These are phyloP conservation scores for Herpotrichia juniperi DNA, from an alignment of 2,329 filamentous ascomycete species.

Conservation along the genomic window DNA sequence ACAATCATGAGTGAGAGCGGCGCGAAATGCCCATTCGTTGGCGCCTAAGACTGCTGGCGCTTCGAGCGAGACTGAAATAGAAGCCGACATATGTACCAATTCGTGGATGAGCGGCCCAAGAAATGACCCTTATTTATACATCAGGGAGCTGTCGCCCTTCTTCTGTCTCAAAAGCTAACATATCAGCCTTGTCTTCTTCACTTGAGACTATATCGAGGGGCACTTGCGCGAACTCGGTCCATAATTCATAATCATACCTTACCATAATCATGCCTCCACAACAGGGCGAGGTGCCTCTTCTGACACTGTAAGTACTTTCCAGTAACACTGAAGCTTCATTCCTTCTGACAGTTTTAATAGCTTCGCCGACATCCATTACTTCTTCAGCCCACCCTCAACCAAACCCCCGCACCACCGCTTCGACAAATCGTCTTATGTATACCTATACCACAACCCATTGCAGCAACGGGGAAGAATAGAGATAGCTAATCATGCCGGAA, in stretches of 20 bases:
- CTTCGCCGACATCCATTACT: constrained; percentile 81
- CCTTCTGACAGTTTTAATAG: constrained; percentile 50
- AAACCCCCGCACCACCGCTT: constrained; percentile 80
- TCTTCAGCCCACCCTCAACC: constrained; percentile 70
- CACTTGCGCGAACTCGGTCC: neutral
- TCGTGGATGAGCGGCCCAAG: neutral
- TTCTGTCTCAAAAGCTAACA: neutral
- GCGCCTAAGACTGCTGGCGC: constrained; percentile 28
- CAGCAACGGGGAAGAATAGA: constrained; percentile 74
- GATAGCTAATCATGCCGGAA: constrained; percentile 76
- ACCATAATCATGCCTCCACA: constrained; percentile 51
- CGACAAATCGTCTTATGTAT: constrained; percentile 79
- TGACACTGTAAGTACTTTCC: constrained; percentile 52
- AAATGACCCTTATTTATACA: constrained; percentile 8
- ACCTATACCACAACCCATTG: constrained; percentile 75
- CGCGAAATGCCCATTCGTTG: neutral
- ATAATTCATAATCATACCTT: neutral
- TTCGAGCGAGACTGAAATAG: constrained; percentile 44
- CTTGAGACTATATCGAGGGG: no score
- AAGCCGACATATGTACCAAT: constrained; percentile 14
- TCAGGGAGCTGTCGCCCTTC: neutral
- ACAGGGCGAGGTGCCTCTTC: constrained; percentile 54
- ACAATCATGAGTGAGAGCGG: neutral
- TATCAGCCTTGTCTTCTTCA: constrained; percentile 19
- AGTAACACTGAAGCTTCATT: neutral